These are phyloP conservation scores for Ascodesmis nigricans DNA, from an alignment of 495 filamentous ascomycete genomes.

Conservation along the genomic window DNA sequence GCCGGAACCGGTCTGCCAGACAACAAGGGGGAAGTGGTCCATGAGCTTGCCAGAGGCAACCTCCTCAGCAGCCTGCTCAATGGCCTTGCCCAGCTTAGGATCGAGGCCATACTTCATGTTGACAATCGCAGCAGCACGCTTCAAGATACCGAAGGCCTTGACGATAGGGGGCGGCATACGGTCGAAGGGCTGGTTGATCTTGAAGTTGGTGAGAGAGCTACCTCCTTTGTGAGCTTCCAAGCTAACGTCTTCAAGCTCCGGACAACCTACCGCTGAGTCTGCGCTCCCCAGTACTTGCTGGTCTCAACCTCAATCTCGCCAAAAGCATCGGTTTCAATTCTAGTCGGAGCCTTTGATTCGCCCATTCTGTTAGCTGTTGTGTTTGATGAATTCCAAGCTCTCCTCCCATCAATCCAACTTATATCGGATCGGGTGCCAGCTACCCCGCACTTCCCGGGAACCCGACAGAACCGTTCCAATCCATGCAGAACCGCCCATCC, in stretches of 20 bases:
- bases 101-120: conserved; percentile 93
- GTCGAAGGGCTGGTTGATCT: conserved; percentile 96
- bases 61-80: conserved; percentile 81
- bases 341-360: conserved; percentile 29
- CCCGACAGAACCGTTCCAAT: too few relatives aligned
- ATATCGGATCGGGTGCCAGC: too few relatives aligned
- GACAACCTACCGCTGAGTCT: conserved; percentile 62
- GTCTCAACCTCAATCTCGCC: conserved; percentile 79
- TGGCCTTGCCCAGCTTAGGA: conserved; percentile 76
- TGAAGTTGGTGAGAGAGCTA: conserved; percentile 82
- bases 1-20: conserved; percentile 97
- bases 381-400: too few relatives aligned
- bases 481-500: too few relatives aligned
- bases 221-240: conserved; percentile 12
- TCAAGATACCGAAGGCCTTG: conserved; percentile 87
- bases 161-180: conserved; percentile 90
- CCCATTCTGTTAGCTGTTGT: background rate
- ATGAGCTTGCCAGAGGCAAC: conserved; percentile 83
- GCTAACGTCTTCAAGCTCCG: background rate
- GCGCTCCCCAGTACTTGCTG: conserved; percentile 97
- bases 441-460: too few relatives aligned
- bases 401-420: too few relatives aligned
- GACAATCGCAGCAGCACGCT: conserved; percentile 86
- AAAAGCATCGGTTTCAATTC: conserved; percentile 91
- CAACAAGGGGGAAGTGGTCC: conserved; percentile 95